Evolutionary conservation across 805 yeast genomes (phyloP).

Genomic region (Spathaspora boniae): DNA sequence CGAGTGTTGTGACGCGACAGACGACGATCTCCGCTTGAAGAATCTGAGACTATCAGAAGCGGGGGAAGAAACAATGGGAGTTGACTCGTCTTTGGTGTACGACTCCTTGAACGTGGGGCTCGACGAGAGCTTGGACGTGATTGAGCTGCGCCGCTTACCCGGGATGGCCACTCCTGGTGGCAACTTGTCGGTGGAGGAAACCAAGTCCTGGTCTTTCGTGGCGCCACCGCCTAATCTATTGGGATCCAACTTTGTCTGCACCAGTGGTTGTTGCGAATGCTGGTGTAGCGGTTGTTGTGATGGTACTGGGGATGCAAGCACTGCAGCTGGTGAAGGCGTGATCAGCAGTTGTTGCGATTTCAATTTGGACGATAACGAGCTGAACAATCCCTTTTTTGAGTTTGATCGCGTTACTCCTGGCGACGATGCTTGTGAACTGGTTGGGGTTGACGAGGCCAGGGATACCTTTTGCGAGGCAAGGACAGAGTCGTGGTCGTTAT

Average conservation of each 20-base stretch:
- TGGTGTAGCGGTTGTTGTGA: slow-evolving; percentile 3
- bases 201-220: slow-evolving; percentile 12
- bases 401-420: slow-evolving; percentile 16
- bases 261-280: no score
- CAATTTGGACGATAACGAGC: slow-evolving; percentile 40
- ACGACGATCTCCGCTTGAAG: slow-evolving; percentile 15
- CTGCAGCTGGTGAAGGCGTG: slow-evolving; percentile 1
- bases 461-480: slow-evolving; percentile 9
- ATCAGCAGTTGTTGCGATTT: slow-evolving; percentile 16
- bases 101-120: slow-evolving; percentile 8
- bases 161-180: slow-evolving; percentile 18
- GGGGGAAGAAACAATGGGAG: not conserved
- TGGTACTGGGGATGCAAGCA: not conserved
- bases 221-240: slow-evolving; percentile 6
- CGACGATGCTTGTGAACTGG: slow-evolving; percentile 8
- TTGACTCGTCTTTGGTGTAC: slow-evolving; percentile 6
- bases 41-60: slow-evolving; percentile 4
- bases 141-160: slow-evolving; percentile 8
- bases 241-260: slow-evolving; percentile 15
- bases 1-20: slow-evolving; percentile 1
- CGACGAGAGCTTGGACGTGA: slow-evolving; percentile 9
- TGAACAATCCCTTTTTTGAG: slow-evolving; percentile 28
- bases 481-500: slow-evolving; percentile 3
- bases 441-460: slow-evolving; percentile 15
- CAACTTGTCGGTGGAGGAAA: slow-evolving; percentile 20